phyloP scores from a whole-genome alignment of 768 basidiomycete genomes.

The Artomyces pyxidatus region DNA sequence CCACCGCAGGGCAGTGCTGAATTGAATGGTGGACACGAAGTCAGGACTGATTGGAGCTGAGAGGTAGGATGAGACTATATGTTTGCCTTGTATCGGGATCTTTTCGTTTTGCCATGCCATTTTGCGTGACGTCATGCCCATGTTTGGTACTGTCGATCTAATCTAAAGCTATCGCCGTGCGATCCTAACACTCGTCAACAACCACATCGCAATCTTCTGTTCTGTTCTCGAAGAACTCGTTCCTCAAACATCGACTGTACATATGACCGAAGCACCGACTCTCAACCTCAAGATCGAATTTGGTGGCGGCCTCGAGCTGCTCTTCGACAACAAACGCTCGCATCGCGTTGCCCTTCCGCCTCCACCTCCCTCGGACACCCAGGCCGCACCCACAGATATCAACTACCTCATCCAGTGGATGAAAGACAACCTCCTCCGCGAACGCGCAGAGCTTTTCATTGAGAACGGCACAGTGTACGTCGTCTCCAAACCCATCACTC shows the following conservation, averaged over 20 bases:
- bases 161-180: no score
- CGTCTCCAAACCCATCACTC: conserved; percentile 17
- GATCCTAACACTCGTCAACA: conserved; percentile 3
- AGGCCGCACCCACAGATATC: conserved; percentile 45
- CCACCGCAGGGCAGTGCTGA: not conserved
- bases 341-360: conserved; percentile 37
- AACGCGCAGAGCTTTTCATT: conserved; percentile 83
- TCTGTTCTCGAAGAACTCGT: not conserved
- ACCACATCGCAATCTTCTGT: not conserved
- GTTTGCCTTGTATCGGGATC: no score
- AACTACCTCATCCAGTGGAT: conserved; percentile 75
- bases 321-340: conserved; percentile 64
- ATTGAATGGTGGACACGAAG: not conserved
- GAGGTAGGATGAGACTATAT: no score
- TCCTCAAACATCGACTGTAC: not conserved
- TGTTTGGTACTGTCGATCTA: no score
- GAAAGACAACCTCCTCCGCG: conserved; percentile 67
- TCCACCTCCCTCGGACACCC: not conserved
- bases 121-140: no score
- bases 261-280: not conserved
- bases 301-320: conserved; percentile 77
- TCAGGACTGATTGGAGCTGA: conserved; percentile 13
- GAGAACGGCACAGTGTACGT: conserved; percentile 83
- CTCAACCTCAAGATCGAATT: conserved; percentile 60
- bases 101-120: no score